Evolutionary conservation across 257 asterid species (phyloP).

Genomic region (Verbascum thapsus): DNA sequence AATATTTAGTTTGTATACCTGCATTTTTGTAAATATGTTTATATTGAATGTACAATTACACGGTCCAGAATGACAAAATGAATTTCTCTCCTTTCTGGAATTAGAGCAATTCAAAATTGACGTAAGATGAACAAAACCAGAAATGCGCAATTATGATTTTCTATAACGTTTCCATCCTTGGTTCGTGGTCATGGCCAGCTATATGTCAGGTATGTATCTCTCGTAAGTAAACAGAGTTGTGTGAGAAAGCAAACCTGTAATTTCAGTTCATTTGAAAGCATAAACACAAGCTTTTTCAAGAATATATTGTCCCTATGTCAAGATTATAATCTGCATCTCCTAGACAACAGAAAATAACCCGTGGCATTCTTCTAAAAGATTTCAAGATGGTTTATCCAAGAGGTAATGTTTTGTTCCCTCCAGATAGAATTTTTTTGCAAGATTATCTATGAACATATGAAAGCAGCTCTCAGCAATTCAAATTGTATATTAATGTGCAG

Average conservation of each 20-base stretch:
- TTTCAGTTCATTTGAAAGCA: constrained; percentile 18
- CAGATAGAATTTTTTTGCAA: constrained; percentile 14
- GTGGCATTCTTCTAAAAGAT: background rate
- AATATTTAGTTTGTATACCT: background rate
- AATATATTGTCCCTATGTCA: constrained; percentile 8
- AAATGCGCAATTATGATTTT: too few species aligned
- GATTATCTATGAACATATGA: constrained; percentile 14
- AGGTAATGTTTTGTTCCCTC: background rate
- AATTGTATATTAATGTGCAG: background rate
- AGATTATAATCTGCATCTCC: constrained; percentile 16
- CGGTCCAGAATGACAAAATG: too few species aligned
- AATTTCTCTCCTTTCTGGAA: too few species aligned
- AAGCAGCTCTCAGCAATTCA: constrained; percentile 23
- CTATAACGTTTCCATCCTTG: too few species aligned
- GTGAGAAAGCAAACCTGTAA: background rate
- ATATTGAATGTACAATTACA: too few species aligned
- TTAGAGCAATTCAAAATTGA: too few species aligned
- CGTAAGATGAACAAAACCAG: too few species aligned
- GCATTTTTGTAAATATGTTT: background rate
- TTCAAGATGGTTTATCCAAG: constrained; percentile 1
- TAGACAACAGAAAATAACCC: background rate
- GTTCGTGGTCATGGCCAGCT: too few species aligned
- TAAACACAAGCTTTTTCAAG: constrained; percentile 9
- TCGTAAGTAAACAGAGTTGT: background rate
- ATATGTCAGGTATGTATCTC: too few species aligned